These are phyloP conservation scores for Colletotrichum eleusines DNA, from an alignment of 2,329 filamentous ascomycete genomes.

Conservation along the genomic window DNA sequence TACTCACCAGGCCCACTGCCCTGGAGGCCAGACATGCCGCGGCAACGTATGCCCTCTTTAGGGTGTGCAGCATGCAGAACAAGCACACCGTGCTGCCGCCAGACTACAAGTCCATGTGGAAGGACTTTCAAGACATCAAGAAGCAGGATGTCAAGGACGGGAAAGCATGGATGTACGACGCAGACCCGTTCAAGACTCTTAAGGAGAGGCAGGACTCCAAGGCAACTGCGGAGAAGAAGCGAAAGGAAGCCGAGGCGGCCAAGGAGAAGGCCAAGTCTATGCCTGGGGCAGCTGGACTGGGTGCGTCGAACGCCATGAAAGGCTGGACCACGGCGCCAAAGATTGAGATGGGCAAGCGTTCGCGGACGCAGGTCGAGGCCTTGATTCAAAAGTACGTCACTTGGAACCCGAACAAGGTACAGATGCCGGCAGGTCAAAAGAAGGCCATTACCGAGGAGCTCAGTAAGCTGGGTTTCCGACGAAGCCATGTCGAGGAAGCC, in stretches of 20 bases:
- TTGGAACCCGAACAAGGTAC: conserved; percentile 87
- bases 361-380: conserved; percentile 81
- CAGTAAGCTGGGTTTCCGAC: conserved; percentile 84
- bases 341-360: conserved; percentile 90
- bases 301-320: conserved; percentile 67
- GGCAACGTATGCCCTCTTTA: conserved; percentile 89
- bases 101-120: conserved; percentile 91
- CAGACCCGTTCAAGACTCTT: conserved; percentile 88
- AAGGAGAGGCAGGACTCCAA: conserved; percentile 85
- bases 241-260: conserved; percentile 75
- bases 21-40: conserved; percentile 95
- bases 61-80: conserved; percentile 95
- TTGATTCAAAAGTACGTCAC: conserved; percentile 81
- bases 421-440: conserved; percentile 70
- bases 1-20: conserved; percentile 81
- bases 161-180: conserved; percentile 91
- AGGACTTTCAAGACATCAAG: conserved; percentile 88
- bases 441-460: conserved; percentile 78
- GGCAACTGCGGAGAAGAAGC: conserved; percentile 81
- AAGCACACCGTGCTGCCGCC: conserved; percentile 95
- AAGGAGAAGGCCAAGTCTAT: conserved; percentile 76
- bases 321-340: conserved; percentile 89
- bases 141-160: conserved; percentile 82
- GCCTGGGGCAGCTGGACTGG: conserved; percentile 68
- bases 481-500: conserved; percentile 90